Conservation (phyloP, 2,329 filamentous ascomycete species). For the Verticillium alfalfae region DNA sequence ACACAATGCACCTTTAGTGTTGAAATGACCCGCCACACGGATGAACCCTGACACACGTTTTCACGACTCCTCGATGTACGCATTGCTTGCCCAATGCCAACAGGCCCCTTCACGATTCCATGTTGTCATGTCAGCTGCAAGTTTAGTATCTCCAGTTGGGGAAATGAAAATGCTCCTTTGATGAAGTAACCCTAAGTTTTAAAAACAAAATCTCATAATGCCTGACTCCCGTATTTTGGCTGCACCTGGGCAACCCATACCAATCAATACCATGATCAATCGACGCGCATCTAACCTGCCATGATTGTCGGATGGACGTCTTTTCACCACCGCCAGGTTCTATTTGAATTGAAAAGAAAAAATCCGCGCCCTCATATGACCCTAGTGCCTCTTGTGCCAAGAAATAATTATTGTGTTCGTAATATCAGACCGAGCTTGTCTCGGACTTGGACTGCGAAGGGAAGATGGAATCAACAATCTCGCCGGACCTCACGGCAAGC, state of each 20-base stretch:
- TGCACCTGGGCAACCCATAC: neutral
- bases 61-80: no score
- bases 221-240: neutral
- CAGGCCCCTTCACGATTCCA: no score
- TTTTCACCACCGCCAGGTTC: neutral
- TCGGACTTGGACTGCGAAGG: conserved; percentile 1
- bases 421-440: neutral
- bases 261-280: neutral
- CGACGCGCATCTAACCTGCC: neutral
- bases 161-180: neutral
- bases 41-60: neutral
- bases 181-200: neutral
- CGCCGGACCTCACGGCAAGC: conserved; percentile 67
- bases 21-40: neutral
- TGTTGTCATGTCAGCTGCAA: no score
- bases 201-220: neutral
- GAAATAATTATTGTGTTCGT: neutral
- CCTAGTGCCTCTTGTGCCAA: neutral
- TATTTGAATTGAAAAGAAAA: neutral
- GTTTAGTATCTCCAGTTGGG: neutral
- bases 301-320: neutral
- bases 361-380: neutral
- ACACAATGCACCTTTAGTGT: neutral
- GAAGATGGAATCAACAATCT: conserved; percentile 75
- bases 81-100: no score